phyloP scores from a whole-genome alignment of 331 rosid species.

The Malus hybrid region DNA sequence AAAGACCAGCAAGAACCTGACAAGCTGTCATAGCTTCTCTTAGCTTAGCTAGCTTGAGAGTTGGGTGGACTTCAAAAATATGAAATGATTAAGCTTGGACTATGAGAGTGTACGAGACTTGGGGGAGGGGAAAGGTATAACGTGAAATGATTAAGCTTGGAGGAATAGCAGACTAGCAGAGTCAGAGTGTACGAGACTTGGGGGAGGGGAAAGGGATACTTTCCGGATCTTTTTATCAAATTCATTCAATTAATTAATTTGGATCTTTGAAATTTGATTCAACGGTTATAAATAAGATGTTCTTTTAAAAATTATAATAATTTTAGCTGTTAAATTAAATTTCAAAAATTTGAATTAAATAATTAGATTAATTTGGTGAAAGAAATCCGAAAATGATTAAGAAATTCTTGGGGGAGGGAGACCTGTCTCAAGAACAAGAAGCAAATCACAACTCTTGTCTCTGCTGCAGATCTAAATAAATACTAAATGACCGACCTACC shows the following conservation, averaged over 20 bases:
- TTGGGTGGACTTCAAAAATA: not conserved
- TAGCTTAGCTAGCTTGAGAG: no score
- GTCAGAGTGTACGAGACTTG: no score
- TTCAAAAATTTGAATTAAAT: accelerated
- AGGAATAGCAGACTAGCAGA: no score
- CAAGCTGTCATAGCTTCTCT: not conserved
- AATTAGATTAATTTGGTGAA: accelerated
- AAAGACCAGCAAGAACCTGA: not conserved
- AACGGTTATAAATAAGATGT: accelerated
- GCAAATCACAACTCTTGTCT: no score
- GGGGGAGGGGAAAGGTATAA: no score
- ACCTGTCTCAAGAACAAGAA: not conserved
- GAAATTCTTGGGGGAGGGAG: not conserved
- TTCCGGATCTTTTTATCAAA: accelerated
- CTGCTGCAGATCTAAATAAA: no score
- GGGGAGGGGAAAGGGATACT: no score
- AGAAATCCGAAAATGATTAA: no score
- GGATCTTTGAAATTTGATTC: accelerated
- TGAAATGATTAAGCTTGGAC: not conserved
- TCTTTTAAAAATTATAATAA: no score
- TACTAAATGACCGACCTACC: no score
- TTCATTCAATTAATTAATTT: accelerated
- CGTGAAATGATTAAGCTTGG: no score
- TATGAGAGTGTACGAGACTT: not conserved
- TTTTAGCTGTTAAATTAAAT: accelerated